These are phyloP conservation scores for Cudoniella acicularis DNA, from an alignment of 495 filamentous ascomycete genomes.

Conservation along the genomic window DNA sequence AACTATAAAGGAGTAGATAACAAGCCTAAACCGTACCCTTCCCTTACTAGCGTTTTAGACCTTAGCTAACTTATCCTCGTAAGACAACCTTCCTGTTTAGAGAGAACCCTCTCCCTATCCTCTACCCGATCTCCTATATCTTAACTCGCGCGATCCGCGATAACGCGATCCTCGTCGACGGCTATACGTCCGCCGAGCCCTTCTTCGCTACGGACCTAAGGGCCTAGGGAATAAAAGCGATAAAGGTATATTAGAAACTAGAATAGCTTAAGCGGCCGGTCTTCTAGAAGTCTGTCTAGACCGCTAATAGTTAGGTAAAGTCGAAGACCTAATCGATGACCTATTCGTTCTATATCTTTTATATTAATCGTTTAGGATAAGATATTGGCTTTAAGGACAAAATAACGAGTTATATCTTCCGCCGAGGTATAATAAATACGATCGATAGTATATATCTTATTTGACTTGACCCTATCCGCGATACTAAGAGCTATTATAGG, in stretches of 20 bases:
- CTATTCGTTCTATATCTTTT: slow-evolving; percentile 20
- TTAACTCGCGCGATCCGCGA: slow-evolving; percentile 21
- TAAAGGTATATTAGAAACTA: slow-evolving; percentile 24
- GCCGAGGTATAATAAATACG: slow-evolving; percentile 13
- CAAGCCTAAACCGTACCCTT: slow-evolving; percentile 31
- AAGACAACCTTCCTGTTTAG: slow-evolving; percentile 25
- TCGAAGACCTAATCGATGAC: slow-evolving; percentile 13
- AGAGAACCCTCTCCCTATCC: slow-evolving; percentile 21
- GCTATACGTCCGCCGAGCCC: slow-evolving; percentile 20
- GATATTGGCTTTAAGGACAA: slow-evolving; percentile 24
- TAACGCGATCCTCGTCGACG: slow-evolving; percentile 19
- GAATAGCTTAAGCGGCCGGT: slow-evolving; percentile 20
- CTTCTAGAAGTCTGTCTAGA: slow-evolving; percentile 14
- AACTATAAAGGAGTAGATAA: slow-evolving; percentile 28
- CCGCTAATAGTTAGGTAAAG: slow-evolving; percentile 10
- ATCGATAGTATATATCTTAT: slow-evolving; percentile 21
- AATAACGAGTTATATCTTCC: slow-evolving; percentile 25
- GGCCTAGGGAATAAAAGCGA: slow-evolving; percentile 6
- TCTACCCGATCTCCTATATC: slow-evolving; percentile 24
- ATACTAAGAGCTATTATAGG: slow-evolving; percentile 16
- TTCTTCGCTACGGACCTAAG: slow-evolving; percentile 20
- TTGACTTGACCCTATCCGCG: not conserved
- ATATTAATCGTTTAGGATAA: slow-evolving; percentile 15
- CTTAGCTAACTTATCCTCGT: slow-evolving; percentile 10
- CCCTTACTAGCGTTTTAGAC: slow-evolving; percentile 1